These are phyloP conservation scores for Truncatella angustata DNA, from an alignment of 2,329 filamentous ascomycete species.

Conservation along the genomic window DNA sequence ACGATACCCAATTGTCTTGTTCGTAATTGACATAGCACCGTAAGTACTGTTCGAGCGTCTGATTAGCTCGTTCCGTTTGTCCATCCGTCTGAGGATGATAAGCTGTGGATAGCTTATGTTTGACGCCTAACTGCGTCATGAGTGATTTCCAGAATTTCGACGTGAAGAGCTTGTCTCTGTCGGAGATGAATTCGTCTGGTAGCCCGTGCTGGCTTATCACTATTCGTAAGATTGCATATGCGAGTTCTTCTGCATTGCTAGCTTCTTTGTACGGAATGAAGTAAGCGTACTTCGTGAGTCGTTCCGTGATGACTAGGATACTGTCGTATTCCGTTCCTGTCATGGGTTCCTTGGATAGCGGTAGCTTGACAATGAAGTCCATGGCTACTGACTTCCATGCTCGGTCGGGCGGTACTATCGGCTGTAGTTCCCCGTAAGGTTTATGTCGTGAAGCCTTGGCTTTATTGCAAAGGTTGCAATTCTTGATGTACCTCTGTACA, in stretches of 20 bases:
- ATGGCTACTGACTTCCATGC: neutral
- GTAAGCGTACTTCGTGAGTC: neutral
- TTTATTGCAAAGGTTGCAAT: neutral
- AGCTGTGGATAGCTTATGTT: constrained; percentile 22
- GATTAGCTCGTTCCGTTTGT: constrained; percentile 11
- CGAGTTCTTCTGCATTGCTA: neutral
- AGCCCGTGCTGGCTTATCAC: neutral
- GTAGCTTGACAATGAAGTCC: constrained; percentile 1
- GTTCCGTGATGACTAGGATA: neutral
- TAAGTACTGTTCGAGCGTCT: constrained; percentile 8
- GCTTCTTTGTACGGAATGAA: neutral
- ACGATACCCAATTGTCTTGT: constrained; percentile 14
- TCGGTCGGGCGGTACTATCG: neutral
- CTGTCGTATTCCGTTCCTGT: neutral
- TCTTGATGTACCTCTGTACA: neutral
- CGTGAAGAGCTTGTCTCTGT: constrained; percentile 1
- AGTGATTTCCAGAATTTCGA: constrained; percentile 2
- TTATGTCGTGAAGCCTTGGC: neutral
- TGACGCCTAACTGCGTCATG: neutral
- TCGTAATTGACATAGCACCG: constrained; percentile 12
- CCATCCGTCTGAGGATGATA: constrained; percentile 8
- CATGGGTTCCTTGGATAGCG: neutral
- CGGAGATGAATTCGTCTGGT: neutral
- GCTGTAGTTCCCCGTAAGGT: neutral
- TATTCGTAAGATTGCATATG: neutral